Base-by-base conservation (phyloP, 345 rosid genomes). In the Acer yangbiense region DNA sequence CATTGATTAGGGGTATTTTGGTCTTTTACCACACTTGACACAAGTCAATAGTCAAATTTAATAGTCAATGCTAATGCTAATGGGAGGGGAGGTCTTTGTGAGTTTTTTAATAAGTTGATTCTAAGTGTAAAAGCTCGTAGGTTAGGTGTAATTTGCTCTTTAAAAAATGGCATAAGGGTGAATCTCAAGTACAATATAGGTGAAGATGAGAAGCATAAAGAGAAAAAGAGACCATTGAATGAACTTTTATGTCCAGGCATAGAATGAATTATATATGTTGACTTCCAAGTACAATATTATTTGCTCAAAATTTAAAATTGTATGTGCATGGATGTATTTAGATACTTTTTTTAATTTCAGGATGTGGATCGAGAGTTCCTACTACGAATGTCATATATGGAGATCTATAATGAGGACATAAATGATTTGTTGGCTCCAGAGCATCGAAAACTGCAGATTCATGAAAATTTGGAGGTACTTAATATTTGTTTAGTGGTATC, bases 371-470 rank as follows among this genome's bases (percentile, higher is more conserved):
- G 99, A 70, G 99, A 95, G 87, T 95, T 95, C 82, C 90, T 95
- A 61, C 68, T 95, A 80, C 91, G 99, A 54, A 93, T 95, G 98
- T 95, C 99, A 1, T 95, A 95, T 69, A 81, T 95, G 89, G 99
- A 95, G 88, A 95, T 95, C 16, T 95, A 93, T 77, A 95, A 95
- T 66, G 99, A 95, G 86, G 98, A 95, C 65, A 93, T 95, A 64
- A 95, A 92, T 79, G 99, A 95, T 76, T 79, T 95, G 46, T 77
- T 95, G 79, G 96, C 89, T 83, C 98, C 99, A 71, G 98, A 93
- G 83, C 99, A 93, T 80, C 86, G 97, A 20, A 95, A 92, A 81
- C 83, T 95, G 80, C 99, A 95, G 80, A 93, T 95, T 83, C 98
- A 95, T 72, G 99, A 95, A 82, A 92, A 83, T 80, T 46, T 91